Percentiles rank a stretch among this genome's conserved stretches.
phyloP scores from a whole-genome alignment of 2,329 filamentous ascomycete genomes.

The Penicillium sp. region DNA sequence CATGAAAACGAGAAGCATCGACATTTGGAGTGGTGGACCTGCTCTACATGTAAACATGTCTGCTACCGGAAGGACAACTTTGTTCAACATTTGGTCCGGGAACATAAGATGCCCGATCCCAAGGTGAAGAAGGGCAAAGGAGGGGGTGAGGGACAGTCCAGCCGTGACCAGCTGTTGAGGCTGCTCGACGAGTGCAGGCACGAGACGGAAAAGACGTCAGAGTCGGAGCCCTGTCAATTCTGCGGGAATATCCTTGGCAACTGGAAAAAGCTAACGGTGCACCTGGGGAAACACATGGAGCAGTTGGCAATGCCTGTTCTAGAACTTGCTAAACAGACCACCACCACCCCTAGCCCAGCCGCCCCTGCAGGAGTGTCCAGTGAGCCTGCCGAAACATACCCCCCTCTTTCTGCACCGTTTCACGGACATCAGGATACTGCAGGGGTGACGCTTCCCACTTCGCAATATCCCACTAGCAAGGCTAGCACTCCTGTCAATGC shows the following conservation, averaged over 20 bases:
- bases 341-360: constrained; percentile 28
- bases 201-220: constrained; percentile 63
- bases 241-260: constrained; percentile 76
- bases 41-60: constrained; percentile 74
- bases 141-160: constrained; percentile 25
- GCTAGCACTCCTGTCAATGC: constrained; percentile 6
- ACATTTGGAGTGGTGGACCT: constrained; percentile 88
- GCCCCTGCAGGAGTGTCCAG: constrained; percentile 6
- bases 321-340: constrained; percentile 46
- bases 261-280: constrained; percentile 94
- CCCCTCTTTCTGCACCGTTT: constrained; percentile 6
- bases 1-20: constrained; percentile 91
- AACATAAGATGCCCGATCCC: constrained; percentile 83
- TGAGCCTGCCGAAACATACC: background rate
- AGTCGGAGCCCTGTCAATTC: constrained; percentile 83
- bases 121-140: constrained; percentile 69
- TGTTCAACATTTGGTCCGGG: constrained; percentile 84
- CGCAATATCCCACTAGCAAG: constrained; percentile 15
- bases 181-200: constrained; percentile 75
- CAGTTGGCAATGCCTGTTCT: constrained; percentile 82
- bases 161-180: constrained; percentile 66
- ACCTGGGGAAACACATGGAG: constrained; percentile 92
- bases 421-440: constrained; percentile 5
- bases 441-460: constrained; percentile 6
- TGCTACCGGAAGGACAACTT: constrained; percentile 93